Percentiles rank a stretch among this genome's conserved stretches.
Conservation (phyloP, 768 basidiomycete genomes). For the Termitomyces sp. region DNA sequence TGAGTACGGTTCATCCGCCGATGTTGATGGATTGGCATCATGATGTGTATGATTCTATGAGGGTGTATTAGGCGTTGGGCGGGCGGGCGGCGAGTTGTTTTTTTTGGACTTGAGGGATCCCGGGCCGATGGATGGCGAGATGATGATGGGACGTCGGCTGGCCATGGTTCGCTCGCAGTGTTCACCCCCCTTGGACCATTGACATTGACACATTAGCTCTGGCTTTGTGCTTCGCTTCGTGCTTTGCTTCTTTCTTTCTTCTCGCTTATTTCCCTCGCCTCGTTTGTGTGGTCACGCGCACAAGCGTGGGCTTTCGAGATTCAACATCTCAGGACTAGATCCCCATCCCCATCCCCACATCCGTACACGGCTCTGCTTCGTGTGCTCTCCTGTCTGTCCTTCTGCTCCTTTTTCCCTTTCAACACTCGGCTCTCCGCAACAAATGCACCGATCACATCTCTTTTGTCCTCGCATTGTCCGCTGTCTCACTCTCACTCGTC, state of each 20-base stretch:
- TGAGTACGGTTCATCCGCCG: conserved; percentile 15
- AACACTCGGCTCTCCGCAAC: neutral
- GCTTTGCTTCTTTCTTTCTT: neutral
- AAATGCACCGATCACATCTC: too few species aligned
- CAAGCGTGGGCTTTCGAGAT: neutral
- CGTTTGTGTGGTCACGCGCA: neutral
- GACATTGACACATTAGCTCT: neutral
- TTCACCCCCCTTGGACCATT: too few species aligned
- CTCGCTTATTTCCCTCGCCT: neutral
- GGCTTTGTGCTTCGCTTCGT: neutral
- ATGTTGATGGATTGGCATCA: conserved; percentile 21
- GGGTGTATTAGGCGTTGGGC: conserved; percentile 11
- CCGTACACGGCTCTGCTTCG: too few species aligned
- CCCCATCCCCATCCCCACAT: neutral
- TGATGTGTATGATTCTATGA: conserved; percentile 21
- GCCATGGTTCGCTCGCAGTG: too few species aligned
- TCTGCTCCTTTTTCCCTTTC: too few species aligned
- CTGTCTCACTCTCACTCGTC: too few species aligned
- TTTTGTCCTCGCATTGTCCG: too few species aligned
- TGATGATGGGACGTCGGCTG: neutral
- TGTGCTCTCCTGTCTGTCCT: neutral
- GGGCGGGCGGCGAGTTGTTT: too few species aligned
- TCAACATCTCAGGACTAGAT: conserved; percentile 10
- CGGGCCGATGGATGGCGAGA: too few species aligned
- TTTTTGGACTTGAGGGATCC: too few species aligned